phyloP scores from a whole-genome alignment of 768 basidiomycete species.

The Leccinum arenicola region DNA sequence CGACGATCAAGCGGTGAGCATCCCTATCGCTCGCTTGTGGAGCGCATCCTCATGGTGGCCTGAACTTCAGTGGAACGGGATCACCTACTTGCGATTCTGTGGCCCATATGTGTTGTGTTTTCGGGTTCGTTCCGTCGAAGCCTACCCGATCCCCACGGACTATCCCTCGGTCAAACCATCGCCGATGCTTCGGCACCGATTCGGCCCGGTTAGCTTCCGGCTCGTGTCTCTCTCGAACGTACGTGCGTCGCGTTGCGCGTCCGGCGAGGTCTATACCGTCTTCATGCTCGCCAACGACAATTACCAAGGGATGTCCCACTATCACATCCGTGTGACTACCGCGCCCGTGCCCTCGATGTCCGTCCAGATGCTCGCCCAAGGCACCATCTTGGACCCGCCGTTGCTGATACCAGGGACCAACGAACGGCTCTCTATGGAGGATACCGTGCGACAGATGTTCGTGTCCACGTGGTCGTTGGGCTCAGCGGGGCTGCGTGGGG shows the following conservation, averaged over 20 bases:
- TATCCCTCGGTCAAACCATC: slow-evolving; percentile 4
- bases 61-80: slow-evolving; percentile 36
- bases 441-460: slow-evolving; percentile 8
- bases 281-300: slow-evolving; percentile 43
- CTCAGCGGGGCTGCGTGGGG: slow-evolving; percentile 20
- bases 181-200: slow-evolving; percentile 23
- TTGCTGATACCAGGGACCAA: neutral
- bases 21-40: neutral
- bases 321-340: slow-evolving; percentile 33
- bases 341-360: slow-evolving; percentile 32
- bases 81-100: slow-evolving; percentile 44
- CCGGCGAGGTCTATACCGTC: slow-evolving; percentile 37
- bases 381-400: neutral
- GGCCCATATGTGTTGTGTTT: slow-evolving; percentile 52
- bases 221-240: slow-evolving; percentile 40
- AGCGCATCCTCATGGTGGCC: neutral
- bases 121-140: slow-evolving; percentile 49
- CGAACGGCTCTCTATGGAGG: neutral
- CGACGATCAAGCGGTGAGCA: slow-evolving; percentile 33
- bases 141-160: slow-evolving; percentile 26
- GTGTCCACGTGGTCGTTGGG: slow-evolving; percentile 20
- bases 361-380: slow-evolving; percentile 37
- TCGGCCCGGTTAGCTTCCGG: slow-evolving; percentile 38
- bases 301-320: slow-evolving; percentile 52
- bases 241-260: slow-evolving; percentile 24